Percentiles rank a stretch among this genome's conserved stretches.
Evolutionary conservation across 23 red algal species (phyloP).

Genomic region (Agarophyton chilense): DNA sequence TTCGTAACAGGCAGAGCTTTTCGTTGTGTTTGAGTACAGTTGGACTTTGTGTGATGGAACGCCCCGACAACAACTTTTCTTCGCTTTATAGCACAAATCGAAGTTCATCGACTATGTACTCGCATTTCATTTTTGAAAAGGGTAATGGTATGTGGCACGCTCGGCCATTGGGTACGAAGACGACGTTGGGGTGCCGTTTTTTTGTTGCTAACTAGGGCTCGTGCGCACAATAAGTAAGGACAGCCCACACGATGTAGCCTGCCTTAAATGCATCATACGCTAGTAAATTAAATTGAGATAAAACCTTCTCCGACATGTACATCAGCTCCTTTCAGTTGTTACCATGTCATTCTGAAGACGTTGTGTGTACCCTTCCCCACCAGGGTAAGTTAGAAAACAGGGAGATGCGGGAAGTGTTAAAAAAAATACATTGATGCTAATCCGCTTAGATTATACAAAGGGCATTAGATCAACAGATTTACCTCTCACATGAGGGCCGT

Average conservation of each 20-base stretch:
- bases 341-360: background rate
- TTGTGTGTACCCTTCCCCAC: no score
- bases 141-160: background rate
- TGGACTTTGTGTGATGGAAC: background rate
- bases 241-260: background rate
- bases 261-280: background rate
- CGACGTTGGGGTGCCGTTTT: background rate
- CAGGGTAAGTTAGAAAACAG: no score
- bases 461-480: no score
- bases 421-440: no score
- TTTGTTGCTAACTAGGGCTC: slow-evolving; percentile 11
- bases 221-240: background rate
- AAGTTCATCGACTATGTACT: no score
- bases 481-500: no score
- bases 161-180: background rate
- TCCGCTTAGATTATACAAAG: no score
- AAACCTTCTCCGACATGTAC: background rate
- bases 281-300: background rate
- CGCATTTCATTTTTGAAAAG: background rate
- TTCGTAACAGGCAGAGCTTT: no score
- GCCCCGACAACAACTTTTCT: background rate
- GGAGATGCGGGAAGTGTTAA: no score
- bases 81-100: no score
- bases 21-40: background rate
- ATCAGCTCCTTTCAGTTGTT: background rate